These are phyloP conservation scores for Emericellopsis terricola DNA, from an alignment of 495 filamentous ascomycete genomes.

Conservation along the genomic window DNA sequence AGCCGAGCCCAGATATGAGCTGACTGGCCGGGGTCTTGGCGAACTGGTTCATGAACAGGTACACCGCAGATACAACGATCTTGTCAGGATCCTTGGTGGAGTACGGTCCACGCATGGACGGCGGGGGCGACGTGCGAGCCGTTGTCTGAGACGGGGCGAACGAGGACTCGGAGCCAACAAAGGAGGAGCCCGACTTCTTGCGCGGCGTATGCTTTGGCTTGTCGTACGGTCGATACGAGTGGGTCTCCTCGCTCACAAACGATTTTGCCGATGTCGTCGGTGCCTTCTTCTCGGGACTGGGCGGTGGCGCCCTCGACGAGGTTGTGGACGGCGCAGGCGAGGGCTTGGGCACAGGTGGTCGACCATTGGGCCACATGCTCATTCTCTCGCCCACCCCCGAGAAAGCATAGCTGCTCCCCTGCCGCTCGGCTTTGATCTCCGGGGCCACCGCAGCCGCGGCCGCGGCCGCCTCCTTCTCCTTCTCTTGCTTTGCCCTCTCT, in stretches of 20 bases:
- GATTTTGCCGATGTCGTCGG: slow-evolving; percentile 39
- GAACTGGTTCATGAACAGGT: slow-evolving; percentile 70
- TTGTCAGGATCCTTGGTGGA: slow-evolving; percentile 81
- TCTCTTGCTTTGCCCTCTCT: slow-evolving; percentile 23
- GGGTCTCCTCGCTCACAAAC: slow-evolving; percentile 39
- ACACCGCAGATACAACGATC: slow-evolving; percentile 85
- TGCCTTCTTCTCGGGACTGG: slow-evolving; percentile 6
- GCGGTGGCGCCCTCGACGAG: slow-evolving; percentile 4
- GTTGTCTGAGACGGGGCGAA: slow-evolving; percentile 70
- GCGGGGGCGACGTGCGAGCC: slow-evolving; percentile 69
- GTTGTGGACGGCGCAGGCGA: slow-evolving; percentile 7
- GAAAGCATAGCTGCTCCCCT: slow-evolving; percentile 29
- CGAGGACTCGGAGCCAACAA: slow-evolving; percentile 59
- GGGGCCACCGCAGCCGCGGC: neutral
- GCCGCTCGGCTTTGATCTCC: slow-evolving; percentile 10
- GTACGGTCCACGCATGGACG: slow-evolving; percentile 55
- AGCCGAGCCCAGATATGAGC: slow-evolving; percentile 53
- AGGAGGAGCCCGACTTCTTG: slow-evolving; percentile 40
- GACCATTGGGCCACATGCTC: slow-evolving; percentile 35
- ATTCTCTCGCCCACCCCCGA: slow-evolving; percentile 36
- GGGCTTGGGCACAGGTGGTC: slow-evolving; percentile 15
- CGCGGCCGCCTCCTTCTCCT: slow-evolving; percentile 6
- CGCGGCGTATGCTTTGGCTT: slow-evolving; percentile 34
- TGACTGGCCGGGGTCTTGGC: slow-evolving; percentile 65
- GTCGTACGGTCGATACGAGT: slow-evolving; percentile 77